Conservation (phyloP, 2,329 filamentous ascomycete species). For the Hypomyces rosellus region DNA sequence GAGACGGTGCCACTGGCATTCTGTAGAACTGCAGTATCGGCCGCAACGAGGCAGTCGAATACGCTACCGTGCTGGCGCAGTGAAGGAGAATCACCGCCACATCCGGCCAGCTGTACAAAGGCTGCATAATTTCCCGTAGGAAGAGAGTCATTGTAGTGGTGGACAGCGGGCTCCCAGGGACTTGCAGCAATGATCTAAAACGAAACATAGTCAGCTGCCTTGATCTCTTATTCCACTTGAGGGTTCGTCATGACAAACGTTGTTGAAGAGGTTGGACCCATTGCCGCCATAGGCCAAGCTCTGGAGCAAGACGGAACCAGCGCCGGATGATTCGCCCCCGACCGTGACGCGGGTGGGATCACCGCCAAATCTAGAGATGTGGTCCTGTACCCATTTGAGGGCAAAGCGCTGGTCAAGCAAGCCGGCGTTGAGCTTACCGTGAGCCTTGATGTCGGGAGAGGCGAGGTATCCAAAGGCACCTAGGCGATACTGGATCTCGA, state of each 20-base stretch:
- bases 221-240: too few species aligned
- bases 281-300: conserved; percentile 40
- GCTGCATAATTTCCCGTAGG: conserved; percentile 27
- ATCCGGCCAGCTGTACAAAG: conserved; percentile 29
- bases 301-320: conserved; percentile 40
- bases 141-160: conserved; percentile 29
- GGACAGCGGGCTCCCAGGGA: conserved; percentile 50
- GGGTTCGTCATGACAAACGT: conserved; percentile 12
- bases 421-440: conserved; percentile 40
- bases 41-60: conserved; percentile 29
- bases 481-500: conserved; percentile 31
- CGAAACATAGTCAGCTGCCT: background rate
- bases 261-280: conserved; percentile 40
- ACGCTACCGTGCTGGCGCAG: conserved; percentile 16
- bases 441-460: conserved; percentile 33
- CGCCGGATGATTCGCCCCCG: conserved; percentile 49
- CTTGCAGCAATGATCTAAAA: conserved; percentile 25
- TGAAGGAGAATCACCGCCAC: conserved; percentile 10
- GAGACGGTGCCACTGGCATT: conserved; percentile 29
- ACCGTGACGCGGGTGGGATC: conserved; percentile 46
- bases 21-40: conserved; percentile 28
- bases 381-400: conserved; percentile 45
- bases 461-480: conserved; percentile 41
- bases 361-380: conserved; percentile 48
- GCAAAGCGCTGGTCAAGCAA: conserved; percentile 45